Evolutionary conservation across 2,329 filamentous ascomycete species (phyloP).

Genomic region (Fusarium devonianum): DNA sequence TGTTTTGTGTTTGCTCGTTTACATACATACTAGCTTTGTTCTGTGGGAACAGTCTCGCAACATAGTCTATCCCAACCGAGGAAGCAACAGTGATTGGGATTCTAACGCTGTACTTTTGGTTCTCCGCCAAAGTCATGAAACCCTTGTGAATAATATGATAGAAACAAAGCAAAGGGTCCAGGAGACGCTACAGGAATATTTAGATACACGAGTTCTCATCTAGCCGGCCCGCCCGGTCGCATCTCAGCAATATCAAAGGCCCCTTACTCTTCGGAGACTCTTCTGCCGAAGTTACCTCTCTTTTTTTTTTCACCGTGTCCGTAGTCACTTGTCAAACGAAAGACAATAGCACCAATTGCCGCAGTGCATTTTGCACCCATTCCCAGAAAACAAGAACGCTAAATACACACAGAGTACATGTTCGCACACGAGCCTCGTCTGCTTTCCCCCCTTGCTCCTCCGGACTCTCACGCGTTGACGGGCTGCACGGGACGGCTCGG

Average conservation of each 20-base stretch:
- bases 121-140: conserved; percentile 21
- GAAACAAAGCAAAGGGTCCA: conserved; percentile 25
- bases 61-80: not conserved
- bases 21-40: too few relatives aligned
- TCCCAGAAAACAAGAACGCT: conserved; percentile 35
- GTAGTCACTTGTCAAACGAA: conserved; percentile 18
- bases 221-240: conserved; percentile 12
- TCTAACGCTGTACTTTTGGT: conserved; percentile 39
- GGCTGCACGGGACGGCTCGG: conserved; percentile 44
- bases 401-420: conserved; percentile 40
- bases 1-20: too few relatives aligned
- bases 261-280: too few relatives aligned
- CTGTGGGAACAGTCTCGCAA: not conserved
- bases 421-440: conserved; percentile 21
- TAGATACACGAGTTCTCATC: conserved; percentile 36
- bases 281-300: conserved; percentile 6
- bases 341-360: conserved; percentile 14
- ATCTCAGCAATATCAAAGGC: conserved; percentile 12
- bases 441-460: conserved; percentile 3
- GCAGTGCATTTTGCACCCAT: conserved; percentile 10
- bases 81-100: conserved; percentile 24
- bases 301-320: not conserved
- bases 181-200: conserved; percentile 34
- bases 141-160: conserved; percentile 17
- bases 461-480: conserved; percentile 43